A percentile compares a stretch with the other conserved stretches of the same genome.
phyloP scores from a whole-genome alignment of 73 alveolate species.

The Paramecium tetraurelia region DNA sequence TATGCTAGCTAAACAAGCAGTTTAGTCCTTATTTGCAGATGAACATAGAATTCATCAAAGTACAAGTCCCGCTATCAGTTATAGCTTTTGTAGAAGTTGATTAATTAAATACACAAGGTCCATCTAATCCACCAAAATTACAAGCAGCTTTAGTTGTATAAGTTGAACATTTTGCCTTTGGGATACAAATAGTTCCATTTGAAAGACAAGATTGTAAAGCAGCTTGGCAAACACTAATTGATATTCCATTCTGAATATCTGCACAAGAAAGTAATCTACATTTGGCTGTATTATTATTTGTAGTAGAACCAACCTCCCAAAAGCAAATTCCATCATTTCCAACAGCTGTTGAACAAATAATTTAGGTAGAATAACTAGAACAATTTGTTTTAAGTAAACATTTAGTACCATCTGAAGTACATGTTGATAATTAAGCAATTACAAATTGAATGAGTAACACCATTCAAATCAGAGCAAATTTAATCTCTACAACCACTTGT shows the following conservation, averaged over 20 bases:
- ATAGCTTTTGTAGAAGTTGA: background rate
- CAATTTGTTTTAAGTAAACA: background rate
- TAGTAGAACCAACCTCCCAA: background rate
- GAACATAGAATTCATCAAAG: background rate
- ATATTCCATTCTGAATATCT: background rate
- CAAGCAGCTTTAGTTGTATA: background rate
- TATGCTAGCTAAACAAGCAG: background rate
- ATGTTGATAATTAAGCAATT: background rate
- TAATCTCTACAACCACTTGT: background rate
- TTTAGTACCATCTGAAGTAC: background rate
- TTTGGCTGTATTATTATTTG: background rate
- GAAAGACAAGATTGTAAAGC: background rate
- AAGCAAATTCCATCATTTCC: background rate
- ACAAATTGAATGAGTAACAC: background rate
- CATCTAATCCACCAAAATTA: background rate
- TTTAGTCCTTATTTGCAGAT: background rate
- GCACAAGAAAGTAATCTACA: background rate
- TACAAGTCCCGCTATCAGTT: background rate
- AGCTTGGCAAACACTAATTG: background rate
- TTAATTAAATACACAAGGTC: background rate
- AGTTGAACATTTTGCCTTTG: background rate
- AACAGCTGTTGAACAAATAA: background rate
- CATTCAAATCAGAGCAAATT: background rate
- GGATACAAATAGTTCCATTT: background rate
- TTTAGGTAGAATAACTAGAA: background rate